Base-by-base conservation (phyloP, 345 rosid species). In the Pistacia atlantica region DNA sequence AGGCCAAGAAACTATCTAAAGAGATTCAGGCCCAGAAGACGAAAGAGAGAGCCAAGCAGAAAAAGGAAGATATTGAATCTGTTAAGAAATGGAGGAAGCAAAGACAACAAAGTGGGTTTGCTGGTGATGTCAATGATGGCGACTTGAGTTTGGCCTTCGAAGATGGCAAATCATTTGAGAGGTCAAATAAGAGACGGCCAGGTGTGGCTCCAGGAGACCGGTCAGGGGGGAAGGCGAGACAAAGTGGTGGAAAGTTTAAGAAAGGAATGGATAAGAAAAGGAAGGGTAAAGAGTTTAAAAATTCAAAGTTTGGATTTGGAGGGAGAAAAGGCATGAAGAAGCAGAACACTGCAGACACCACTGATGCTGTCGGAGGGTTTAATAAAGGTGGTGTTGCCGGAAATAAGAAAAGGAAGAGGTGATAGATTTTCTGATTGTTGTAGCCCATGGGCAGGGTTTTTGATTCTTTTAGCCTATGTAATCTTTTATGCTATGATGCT, bases 21-120 rank as follows among this genome's bases (percentile, higher is more conserved):
- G 97, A 91, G 80, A 84, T 93, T 31, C 99, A 96, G 76, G 88
- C 91, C 60, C 90, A 90, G 87, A 93, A 90, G 87, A 87, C 73
- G 85, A 96, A 92, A 75, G 95, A 92, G 79, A 83, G 93, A 46
- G 70, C 94, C 1, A 83, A 88, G 74, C 92, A 92, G 87, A 93
- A 90, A 75, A 91, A 90, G 75, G 85, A 81, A 13, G 96, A 83
- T 31, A 90, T 93, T 48, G 97, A 93, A 81, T 13, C 90, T 45
- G 97, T 95, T 49, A 90, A 90, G 89, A 89, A 88, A 78, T 89
- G 94, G 95, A 89, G 97, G 85, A 92, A 95, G 77, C 95, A 89
- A 83, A 90, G 97, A 86, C 93, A 95, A 82, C 90, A 86, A 78
- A 93, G 93, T 25, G 94, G 98, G 60, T 90, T 88, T 77, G 76